A percentile compares a stretch with the other conserved stretches of the same genome.
These are phyloP conservation scores for Vitis rupestris DNA, from an alignment of 164 flowering plant genomes.

Conservation along the genomic window DNA sequence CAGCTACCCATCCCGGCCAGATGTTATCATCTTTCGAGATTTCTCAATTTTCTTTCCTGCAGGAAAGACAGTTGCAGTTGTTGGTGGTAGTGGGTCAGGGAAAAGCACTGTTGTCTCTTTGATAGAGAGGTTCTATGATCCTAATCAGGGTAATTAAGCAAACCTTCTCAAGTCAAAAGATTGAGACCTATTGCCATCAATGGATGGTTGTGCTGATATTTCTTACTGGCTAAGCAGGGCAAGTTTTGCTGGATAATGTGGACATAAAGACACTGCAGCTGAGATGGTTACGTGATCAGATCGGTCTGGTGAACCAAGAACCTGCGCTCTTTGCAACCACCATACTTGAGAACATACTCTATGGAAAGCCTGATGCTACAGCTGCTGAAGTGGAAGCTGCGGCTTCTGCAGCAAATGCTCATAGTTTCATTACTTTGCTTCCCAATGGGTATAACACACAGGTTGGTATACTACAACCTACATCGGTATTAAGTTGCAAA, in stretches of 20 bases:
- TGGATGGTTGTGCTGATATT: constrained; percentile 5
- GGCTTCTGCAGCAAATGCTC: constrained; percentile 89
- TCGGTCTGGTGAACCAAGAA: constrained; percentile 96
- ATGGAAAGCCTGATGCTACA: constrained; percentile 92
- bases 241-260: constrained; percentile 74
- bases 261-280: constrained; percentile 80
- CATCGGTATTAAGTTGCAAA: not conserved
- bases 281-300: constrained; percentile 85
- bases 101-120: constrained; percentile 95
- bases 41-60: constrained; percentile 86
- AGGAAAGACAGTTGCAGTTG: constrained; percentile 95
- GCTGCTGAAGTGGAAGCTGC: constrained; percentile 90
- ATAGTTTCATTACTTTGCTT: constrained; percentile 83
- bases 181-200: not conserved
- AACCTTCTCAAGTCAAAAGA: not conserved
- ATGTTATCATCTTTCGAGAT: constrained; percentile 70
- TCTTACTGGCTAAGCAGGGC: constrained; percentile 53
- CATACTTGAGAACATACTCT: constrained; percentile 84
- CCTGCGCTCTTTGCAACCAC: constrained; percentile 97
- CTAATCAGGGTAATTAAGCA: constrained; percentile 64
- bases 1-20: constrained; percentile 96
- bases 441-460: constrained; percentile 89
- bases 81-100: constrained; percentile 99
- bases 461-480: constrained; percentile 32
- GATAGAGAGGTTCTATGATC: constrained; percentile 94